Evolutionary conservation across 2,329 filamentous ascomycete species (phyloP), one percentile per base, ranked within the genome.

Genomic region (Nemania diffusa): DNA sequence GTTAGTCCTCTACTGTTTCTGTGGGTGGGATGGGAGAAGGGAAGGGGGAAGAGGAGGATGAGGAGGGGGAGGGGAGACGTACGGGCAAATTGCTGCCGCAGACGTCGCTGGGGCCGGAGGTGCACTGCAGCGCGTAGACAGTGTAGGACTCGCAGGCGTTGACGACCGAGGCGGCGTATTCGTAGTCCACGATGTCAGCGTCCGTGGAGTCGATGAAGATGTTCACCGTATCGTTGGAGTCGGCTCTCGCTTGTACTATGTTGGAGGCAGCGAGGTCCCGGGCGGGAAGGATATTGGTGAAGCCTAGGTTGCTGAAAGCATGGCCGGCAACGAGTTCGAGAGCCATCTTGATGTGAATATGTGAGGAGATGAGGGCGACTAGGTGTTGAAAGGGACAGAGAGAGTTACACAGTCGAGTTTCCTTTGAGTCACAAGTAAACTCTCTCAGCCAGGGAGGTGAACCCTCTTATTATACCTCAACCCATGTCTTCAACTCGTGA

Each of bases 121-220:
- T 69, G 29, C 68, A 69, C 3, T n/a, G 53, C 11, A 65, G 1
- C 11, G 55, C 61, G n/a, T 62, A 64, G 50, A 69, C 50, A 55
- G 68, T 69, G 7, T 60, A 3, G 0, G 26, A 20, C 11, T 29
- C 2, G 24, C 65, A 68, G 40, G 68, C 68, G 1, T 50, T 29
- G 13, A 69, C 68, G n/a, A 69, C 62, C 11, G 68, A 69, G 40
- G 50, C 68, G n/a, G 57, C 68, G 44, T 64, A 69, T 13, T 64
- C 40, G 55, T 52, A 68, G 13, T 62, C 59, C 9, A 6, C 8
- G 27, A 3, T 9, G 0, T 40, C 55, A 2, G 37, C 15, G 11
- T 56, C 61, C 4, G 7, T 5, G 5, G 56, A 40, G 46, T 67
- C 65, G 34, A 69, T 57, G 62, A 68, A 69, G 5, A 69, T 27